Conservation (phyloP, 345 rosid genomes). For the Dipteronia sinensis region DNA sequence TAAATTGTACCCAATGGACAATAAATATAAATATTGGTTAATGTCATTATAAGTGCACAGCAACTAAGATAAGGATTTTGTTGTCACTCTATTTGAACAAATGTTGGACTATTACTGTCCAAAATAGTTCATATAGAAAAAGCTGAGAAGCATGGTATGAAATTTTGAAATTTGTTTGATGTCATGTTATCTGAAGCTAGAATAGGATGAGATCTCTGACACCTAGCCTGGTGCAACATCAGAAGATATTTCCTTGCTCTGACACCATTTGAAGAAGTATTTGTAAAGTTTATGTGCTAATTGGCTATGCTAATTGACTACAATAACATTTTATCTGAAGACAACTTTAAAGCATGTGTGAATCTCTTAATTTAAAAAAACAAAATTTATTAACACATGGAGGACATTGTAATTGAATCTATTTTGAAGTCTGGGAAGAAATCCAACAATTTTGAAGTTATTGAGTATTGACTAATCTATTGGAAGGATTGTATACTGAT, state of each 20-base stretch:
- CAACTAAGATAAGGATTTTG: background rate
- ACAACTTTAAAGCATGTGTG: background rate
- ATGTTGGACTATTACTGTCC: background rate
- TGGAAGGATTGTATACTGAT: background rate
- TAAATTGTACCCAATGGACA: background rate
- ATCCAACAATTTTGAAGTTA: background rate
- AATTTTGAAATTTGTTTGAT: background rate
- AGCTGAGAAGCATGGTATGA: background rate
- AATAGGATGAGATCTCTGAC: background rate
- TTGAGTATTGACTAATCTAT: background rate
- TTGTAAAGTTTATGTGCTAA: background rate
- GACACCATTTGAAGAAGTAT: background rate
- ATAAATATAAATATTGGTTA: background rate
- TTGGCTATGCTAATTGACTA: background rate
- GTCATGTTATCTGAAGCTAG: background rate
- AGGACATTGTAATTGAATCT: background rate
- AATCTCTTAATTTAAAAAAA: background rate
- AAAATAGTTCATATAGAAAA: background rate
- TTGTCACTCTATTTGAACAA: background rate
- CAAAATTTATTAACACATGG: background rate
- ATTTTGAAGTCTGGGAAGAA: background rate
- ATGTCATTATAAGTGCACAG: background rate
- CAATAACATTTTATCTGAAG: background rate
- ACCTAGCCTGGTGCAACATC: background rate
- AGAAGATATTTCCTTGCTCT: background rate